Evolutionary conservation across 2,329 filamentous ascomycete genomes (phyloP).

Genomic region (Colletotrichum sp.): DNA sequence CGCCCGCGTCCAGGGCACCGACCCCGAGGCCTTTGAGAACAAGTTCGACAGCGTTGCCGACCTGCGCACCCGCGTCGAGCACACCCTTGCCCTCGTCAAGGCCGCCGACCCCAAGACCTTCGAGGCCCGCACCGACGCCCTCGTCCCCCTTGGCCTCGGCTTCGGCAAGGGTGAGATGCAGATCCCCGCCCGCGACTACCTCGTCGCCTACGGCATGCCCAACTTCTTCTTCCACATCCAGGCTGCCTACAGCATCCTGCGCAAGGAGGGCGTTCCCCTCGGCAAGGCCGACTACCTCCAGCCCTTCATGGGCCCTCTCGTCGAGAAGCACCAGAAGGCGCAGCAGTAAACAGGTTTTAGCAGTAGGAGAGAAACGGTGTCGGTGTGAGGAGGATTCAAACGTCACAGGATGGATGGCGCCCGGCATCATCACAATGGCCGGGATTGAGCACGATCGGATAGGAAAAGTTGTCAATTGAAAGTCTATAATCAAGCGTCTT

Average conservation of each 20-base stretch:
- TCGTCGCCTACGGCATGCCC: slow-evolving; percentile 50
- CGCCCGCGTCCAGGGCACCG: slow-evolving; percentile 34
- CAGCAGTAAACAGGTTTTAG: neutral
- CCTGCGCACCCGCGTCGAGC: slow-evolving; percentile 35
- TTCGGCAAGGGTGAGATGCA: slow-evolving; percentile 27
- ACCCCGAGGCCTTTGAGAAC: slow-evolving; percentile 26
- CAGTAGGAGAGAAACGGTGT: neutral
- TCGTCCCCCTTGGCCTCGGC: slow-evolving; percentile 24
- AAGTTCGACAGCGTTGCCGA: slow-evolving; percentile 37
- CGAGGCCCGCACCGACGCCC: slow-evolving; percentile 25
- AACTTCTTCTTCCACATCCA: slow-evolving; percentile 66
- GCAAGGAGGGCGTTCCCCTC: slow-evolving; percentile 60
- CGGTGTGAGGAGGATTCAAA: neutral
- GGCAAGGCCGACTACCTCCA: slow-evolving; percentile 59
- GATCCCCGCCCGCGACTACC: slow-evolving; percentile 40
- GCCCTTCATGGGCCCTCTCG: slow-evolving; percentile 12
- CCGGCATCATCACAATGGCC: neutral
- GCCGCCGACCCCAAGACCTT: slow-evolving; percentile 25
- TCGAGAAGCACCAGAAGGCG: slow-evolving; percentile 11
- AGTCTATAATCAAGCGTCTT: neutral
- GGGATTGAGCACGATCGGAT: neutral
- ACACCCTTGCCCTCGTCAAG: slow-evolving; percentile 32
- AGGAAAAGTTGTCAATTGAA: neutral
- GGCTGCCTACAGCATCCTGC: slow-evolving; percentile 60
- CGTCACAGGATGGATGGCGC: slow-evolving; percentile 8